Conservation (phyloP, 306 rosid species). For the Lithocarpus polystachyus region DNA sequence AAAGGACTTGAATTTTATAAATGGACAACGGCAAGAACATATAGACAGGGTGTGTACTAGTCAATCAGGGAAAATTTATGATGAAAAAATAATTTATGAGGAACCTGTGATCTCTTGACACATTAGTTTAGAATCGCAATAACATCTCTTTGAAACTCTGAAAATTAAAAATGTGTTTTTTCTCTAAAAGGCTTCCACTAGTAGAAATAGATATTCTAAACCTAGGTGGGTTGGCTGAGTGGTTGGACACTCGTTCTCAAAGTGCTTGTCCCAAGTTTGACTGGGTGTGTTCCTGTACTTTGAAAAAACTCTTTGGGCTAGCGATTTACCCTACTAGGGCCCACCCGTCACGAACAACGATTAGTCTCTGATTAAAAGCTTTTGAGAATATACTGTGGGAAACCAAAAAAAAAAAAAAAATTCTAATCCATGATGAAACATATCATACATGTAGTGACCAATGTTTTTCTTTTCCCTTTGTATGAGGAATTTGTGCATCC, state of each 20-base stretch:
- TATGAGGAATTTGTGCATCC: not conserved
- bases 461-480: not conserved
- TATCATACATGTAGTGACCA: not conserved
- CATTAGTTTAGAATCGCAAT: not conserved
- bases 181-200: not conserved
- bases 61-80: not conserved
- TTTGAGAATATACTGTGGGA: rapidly evolving
- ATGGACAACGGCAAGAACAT: too few relatives aligned
- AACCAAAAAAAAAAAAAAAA: too few relatives aligned
- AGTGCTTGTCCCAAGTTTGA: rapidly evolving
- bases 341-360: too few relatives aligned
- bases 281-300: too few relatives aligned
- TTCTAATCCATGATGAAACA: not conserved
- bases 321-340: too few relatives aligned
- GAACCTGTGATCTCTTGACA: not conserved
- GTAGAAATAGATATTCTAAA: too few relatives aligned
- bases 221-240: too few relatives aligned
- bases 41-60: too few relatives aligned
- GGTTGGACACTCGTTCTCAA: rapidly evolving
- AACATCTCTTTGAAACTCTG: not conserved
- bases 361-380: too few relatives aligned
- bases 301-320: too few relatives aligned
- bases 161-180: not conserved
- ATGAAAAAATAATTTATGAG: not conserved
- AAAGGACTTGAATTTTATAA: too few relatives aligned